Base-by-base conservation (phyloP, 2,329 filamentous ascomycete species). In the Exophiala viscosa region DNA sequence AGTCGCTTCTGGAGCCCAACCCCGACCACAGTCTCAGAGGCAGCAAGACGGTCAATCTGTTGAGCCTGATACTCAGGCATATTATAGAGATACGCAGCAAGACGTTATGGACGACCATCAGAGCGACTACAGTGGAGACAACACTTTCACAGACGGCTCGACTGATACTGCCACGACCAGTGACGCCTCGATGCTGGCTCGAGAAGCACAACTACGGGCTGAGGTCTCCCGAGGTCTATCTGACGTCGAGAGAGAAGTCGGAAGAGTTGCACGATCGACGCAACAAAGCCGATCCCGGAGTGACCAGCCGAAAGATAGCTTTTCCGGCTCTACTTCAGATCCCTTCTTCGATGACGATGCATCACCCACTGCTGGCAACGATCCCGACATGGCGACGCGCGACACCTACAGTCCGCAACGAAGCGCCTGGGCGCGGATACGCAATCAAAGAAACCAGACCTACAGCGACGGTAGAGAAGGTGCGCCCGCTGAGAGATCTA, bases 261-360 rank as follows among this genome's bases (percentile, higher is more conserved):
- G 23, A 5, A 13, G 34, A 15, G 11, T 7, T 39, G 36, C 14
- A 3, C 36, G 3, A 4, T 14, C 14, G 14, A 39, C 36, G 14
- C 46, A 55, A 40, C 11, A 36, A 8, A 28, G 15, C 14, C 40
- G 14, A 42, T 31, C 40, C 17, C 18, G 14, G 11, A 28, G 20
- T 9, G n/a, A 28, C 8, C 23, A 28, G 23, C 23, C 23, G 23
- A 28, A 28, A 36, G 35, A 31, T 41, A 32, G 18, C 34, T 55
- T 48, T n/a, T 44, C 23, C 7, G 48, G 45, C 36, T 31, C 52
- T 13, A 5, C 8, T 11, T 54, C 50, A 5, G 48, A 48, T 20
- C 45, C 50, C 31, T 58, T 61, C 43, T 54, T 58, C 40, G 52
- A 55, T 42, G 60, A 62, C 43, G 60, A 62, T 34, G 60, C 60